Evolutionary conservation across 2,329 filamentous ascomycete species (phyloP).

Genomic region (Cladosporium sp.): DNA sequence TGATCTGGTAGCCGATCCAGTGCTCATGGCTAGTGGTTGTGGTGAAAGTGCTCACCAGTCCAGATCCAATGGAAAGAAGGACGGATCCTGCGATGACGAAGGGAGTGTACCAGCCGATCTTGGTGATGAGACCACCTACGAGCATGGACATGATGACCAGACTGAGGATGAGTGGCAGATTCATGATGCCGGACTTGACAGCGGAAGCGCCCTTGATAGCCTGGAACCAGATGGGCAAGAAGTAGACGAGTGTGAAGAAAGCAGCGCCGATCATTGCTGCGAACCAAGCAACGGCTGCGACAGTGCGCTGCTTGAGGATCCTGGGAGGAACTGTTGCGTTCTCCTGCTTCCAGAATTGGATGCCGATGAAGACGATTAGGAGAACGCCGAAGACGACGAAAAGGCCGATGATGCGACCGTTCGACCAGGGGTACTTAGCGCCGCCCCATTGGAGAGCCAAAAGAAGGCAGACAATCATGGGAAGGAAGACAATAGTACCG

Average conservation of each 20-base stretch:
- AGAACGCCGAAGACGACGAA: slow-evolving; percentile 51
- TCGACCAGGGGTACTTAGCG: slow-evolving; percentile 49
- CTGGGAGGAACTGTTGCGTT: slow-evolving; percentile 51
- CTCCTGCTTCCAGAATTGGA: slow-evolving; percentile 26
- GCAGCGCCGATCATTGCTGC: slow-evolving; percentile 45
- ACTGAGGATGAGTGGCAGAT: slow-evolving; percentile 50
- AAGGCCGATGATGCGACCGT: slow-evolving; percentile 49
- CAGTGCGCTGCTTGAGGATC: slow-evolving; percentile 49
- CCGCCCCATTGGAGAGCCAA: slow-evolving; percentile 56
- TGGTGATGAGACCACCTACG: slow-evolving; percentile 43
- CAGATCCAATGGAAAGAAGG: slow-evolving; percentile 50
- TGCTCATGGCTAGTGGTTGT: slow-evolving; percentile 40
- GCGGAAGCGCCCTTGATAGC: slow-evolving; percentile 51
- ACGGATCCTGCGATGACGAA: slow-evolving; percentile 45
- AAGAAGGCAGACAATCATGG: slow-evolving; percentile 51
- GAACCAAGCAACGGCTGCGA: slow-evolving; percentile 46
- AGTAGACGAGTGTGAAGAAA: slow-evolving; percentile 50
- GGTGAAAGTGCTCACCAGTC: slow-evolving; percentile 49
- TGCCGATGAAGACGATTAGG: slow-evolving; percentile 42
- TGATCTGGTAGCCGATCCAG: slow-evolving; percentile 44
- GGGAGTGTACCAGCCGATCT: slow-evolving; percentile 53
- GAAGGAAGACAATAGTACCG: slow-evolving; percentile 51
- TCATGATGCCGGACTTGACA: slow-evolving; percentile 52
- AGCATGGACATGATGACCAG: slow-evolving; percentile 48
- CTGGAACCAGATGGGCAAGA: slow-evolving; percentile 49